Base-by-base conservation (phyloP, 2,329 filamentous ascomycete genomes). In the Phoma herbarum region DNA sequence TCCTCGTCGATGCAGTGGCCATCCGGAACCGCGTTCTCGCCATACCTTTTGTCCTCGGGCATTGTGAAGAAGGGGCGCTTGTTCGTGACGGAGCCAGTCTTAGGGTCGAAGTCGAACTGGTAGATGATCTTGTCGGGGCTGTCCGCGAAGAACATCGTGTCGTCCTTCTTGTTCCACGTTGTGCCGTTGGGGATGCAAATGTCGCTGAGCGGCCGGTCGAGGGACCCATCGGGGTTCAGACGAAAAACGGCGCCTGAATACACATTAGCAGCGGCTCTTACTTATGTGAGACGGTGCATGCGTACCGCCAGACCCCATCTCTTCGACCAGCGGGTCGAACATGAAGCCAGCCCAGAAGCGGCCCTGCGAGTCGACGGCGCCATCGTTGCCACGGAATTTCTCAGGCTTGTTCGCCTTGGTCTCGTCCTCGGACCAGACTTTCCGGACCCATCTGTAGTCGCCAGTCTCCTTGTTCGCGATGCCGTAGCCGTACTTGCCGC, bases 321-420 rank as follows among this genome's bases (percentile, higher is more conserved):
- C 85, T 75, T 89, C 84, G 6, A 71, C 80, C 69, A 88, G 81
- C 54, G 91, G 89, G 71, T 96, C 92, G 62, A 92, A 95, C 91
- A 97, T 96, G 62, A 86, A 86, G 8, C 92, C 92, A 6, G 93
- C 83, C 90, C 92, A 96, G 79, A 94, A 95, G 31, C 92, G 83
- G 29, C 93, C 93, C 62, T 88, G 84, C 25, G 87, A 88, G 72
- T 97, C 93, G 50, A 91, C 87, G 5, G 88, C 90, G 45, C 93
- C 93, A 72, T 97, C 93, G 73, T 97, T 97, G 76, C 84, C 84
- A 53, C 90, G 84, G 74, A 91, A 82, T 22, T 79, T 77, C 55
- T 80, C 77, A 35, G 78, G 78, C 69, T 82, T 83, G 23, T 78
- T 79, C 16, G 71, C 70, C 4, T 73, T 69, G 39, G 78, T 75